These are phyloP conservation scores for Nidula niveotomentosa DNA, from an alignment of 1,284 basidiomycete species.

Conservation along the genomic window DNA sequence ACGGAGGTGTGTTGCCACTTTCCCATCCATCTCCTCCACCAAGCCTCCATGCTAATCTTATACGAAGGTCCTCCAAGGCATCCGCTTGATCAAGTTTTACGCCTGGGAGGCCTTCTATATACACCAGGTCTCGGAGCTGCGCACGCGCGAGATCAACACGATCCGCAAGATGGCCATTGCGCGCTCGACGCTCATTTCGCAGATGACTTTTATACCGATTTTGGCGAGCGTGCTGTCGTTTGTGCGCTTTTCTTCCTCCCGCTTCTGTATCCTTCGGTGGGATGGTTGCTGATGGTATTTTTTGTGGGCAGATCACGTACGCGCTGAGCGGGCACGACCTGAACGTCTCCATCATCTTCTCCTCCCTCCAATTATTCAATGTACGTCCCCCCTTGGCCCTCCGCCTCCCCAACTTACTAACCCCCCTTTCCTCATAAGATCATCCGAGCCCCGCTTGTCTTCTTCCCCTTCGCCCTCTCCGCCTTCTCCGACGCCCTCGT, in stretches of 20 bases:
- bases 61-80: conserved; percentile 58
- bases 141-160: conserved; percentile 51
- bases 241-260: conserved; percentile 24
- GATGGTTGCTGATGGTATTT: neutral
- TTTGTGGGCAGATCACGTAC: conserved; percentile 63
- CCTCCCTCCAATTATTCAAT: conserved; percentile 74
- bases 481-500: conserved; percentile 59
- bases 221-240: conserved; percentile 75
- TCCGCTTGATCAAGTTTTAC: conserved; percentile 61
- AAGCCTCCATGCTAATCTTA: neutral
- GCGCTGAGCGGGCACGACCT: conserved; percentile 63
- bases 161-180: conserved; percentile 47
- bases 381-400: conserved; percentile 33
- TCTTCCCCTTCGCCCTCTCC: conserved; percentile 53
- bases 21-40: neutral
- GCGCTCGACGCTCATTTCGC: conserved; percentile 54
- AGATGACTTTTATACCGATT: conserved; percentile 63
- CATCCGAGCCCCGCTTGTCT: conserved; percentile 51
- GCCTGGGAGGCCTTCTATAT: conserved; percentile 68
- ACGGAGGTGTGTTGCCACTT: conserved; percentile 42
- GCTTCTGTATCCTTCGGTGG: neutral
- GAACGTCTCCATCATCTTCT: conserved; percentile 72
- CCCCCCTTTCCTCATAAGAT: conserved; percentile 32
- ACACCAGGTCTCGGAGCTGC: conserved; percentile 46
- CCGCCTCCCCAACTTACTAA: neutral